Percentiles rank a stretch among this genome's conserved stretches.
phyloP scores from a whole-genome alignment of 352 stramenopile species.

The Pythium monospermum region DNA sequence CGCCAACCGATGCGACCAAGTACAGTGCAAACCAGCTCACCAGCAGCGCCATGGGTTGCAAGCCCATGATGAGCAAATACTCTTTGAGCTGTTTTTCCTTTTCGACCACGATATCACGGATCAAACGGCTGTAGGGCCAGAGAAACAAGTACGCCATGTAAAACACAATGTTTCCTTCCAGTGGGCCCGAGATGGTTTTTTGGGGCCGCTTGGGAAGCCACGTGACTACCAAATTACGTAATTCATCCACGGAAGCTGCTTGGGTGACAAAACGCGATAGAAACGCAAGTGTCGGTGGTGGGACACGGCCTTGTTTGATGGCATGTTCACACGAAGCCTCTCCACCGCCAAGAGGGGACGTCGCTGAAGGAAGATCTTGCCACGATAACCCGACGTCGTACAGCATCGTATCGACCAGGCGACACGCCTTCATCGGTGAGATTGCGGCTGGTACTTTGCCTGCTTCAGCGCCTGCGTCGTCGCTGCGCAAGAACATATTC shows the following conservation, averaged over 20 bases:
- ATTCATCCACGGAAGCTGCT: slow-evolving; percentile 26
- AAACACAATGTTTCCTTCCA: slow-evolving; percentile 67
- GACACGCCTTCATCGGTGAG: slow-evolving; percentile 21
- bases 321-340: slow-evolving; percentile 20
- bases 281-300: slow-evolving; percentile 30
- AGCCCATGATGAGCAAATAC: slow-evolving; percentile 87
- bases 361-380: slow-evolving; percentile 36
- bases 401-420: slow-evolving; percentile 47
- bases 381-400: slow-evolving; percentile 30
- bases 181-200: slow-evolving; percentile 30
- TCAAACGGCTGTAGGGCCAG: slow-evolving; percentile 81
- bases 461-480: background rate
- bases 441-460: background rate
- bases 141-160: slow-evolving; percentile 77
- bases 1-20: slow-evolving; percentile 48
- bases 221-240: slow-evolving; percentile 36
- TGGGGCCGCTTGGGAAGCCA: slow-evolving; percentile 39
- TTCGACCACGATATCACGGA: slow-evolving; percentile 84
- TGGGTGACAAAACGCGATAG: slow-evolving; percentile 31
- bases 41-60: slow-evolving; percentile 64
- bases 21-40: slow-evolving; percentile 81
- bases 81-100: slow-evolving; percentile 90
- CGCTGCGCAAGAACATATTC: slow-evolving; percentile 41
- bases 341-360: slow-evolving; percentile 29
- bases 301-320: slow-evolving; percentile 24